phyloP scores from a whole-genome alignment of 441 rosid genomes.

The Adansonia madagascariensis region DNA sequence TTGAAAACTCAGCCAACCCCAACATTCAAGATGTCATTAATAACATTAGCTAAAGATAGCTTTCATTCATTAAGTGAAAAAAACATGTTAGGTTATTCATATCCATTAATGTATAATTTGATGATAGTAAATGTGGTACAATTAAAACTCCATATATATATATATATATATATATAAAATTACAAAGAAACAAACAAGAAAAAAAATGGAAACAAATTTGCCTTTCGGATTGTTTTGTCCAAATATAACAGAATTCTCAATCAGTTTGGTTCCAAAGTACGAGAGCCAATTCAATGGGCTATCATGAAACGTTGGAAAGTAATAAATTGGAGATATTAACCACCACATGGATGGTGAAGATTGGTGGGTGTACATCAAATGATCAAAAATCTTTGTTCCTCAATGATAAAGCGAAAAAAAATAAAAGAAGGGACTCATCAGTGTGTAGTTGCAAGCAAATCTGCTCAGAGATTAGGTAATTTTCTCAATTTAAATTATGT shows the following conservation, averaged over 20 bases:
- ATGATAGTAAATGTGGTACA: neutral
- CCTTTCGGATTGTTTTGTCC: neutral
- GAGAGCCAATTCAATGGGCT: neutral
- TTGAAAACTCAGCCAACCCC: too few relatives aligned
- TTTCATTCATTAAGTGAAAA: neutral
- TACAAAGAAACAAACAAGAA: neutral
- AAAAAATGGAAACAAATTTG: neutral
- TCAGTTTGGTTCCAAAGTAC: neutral
- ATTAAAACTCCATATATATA: neutral
- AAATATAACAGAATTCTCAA: neutral
- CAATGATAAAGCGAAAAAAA: conserved; percentile 20
- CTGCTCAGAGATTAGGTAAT: too few relatives aligned
- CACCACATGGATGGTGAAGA: conserved; percentile 26
- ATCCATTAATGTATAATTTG: neutral
- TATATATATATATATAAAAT: neutral
- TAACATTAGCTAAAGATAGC: neutral
- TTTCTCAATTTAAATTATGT: too few relatives aligned
- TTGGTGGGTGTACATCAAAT: conserved; percentile 20
- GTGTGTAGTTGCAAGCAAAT: neutral
- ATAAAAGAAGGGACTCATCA: conserved; percentile 5
- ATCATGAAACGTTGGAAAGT: neutral
- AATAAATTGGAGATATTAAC: conserved; percentile 15
- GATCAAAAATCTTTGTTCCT: conserved; percentile 19
- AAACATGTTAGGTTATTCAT: neutral
- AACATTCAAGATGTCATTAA: too few relatives aligned